A percentile compares a stretch with the other conserved stretches of the same genome.
phyloP scores from a whole-genome alignment of 345 rosid genomes.

The Citrus sinensis region DNA sequence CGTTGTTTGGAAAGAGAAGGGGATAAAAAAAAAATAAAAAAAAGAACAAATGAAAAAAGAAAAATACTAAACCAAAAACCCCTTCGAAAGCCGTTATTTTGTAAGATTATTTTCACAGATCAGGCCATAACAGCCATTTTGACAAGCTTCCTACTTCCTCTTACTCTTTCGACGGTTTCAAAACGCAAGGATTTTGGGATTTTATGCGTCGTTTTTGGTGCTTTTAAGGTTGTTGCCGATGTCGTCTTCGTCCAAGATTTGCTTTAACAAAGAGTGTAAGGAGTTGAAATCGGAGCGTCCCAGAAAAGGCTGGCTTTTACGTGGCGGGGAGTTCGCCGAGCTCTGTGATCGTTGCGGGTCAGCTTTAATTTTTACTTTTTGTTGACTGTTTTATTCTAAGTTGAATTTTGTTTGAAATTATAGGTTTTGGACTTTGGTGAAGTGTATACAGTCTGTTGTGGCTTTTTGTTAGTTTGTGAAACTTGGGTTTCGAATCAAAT shows the following conservation, averaged over 20 bases:
- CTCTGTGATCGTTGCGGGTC: constrained; percentile 98
- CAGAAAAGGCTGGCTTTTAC: constrained; percentile 85
- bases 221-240: constrained; percentile 14
- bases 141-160: not conserved
- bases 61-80: not conserved
- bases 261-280: constrained; percentile 72
- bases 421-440: not conserved
- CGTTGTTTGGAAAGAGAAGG: not conserved
- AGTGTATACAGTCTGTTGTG: not conserved
- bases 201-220: not conserved
- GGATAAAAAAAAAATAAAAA: too few species aligned
- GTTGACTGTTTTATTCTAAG: not conserved
- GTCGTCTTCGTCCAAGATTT: constrained; percentile 43
- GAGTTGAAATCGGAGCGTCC: constrained; percentile 52
- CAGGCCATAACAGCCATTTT: not conserved
- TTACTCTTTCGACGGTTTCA: not conserved
- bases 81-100: constrained; percentile 3
- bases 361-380: constrained; percentile 14
- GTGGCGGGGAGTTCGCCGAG: constrained; percentile 74
- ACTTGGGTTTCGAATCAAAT: constrained; percentile 6
- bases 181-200: not conserved
- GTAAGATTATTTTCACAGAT: constrained; percentile 1
- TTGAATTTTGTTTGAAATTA: constrained; percentile 13
- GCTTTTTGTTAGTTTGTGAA: constrained; percentile 2
- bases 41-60: too few species aligned